Evolutionary conservation across 305 asterid species (phyloP), one percentile per base, ranked within the genome.

Genomic region (Solanum hybrid): DNA sequence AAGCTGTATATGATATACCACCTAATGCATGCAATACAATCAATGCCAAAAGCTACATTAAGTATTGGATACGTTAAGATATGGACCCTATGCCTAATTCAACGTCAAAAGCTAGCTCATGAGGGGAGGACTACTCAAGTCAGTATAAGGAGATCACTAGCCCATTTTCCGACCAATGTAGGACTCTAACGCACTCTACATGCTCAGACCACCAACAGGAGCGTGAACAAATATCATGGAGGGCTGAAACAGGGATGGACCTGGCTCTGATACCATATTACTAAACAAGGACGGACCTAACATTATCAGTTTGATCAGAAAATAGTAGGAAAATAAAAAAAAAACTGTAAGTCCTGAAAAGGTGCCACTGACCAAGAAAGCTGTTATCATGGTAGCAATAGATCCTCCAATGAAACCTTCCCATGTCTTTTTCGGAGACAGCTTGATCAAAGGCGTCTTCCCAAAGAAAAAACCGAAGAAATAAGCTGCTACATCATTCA

Each of bases 361-460:
- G 20, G 73, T 82, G 56, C 29, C 42, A 89, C 97, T 92, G 92
- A 97, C 99, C 98, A 96, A 79, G 92, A 98, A 98, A 82, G 99
- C 99, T 84, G 98, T 93, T 90, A 96, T 90, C 90, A 96, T 91
- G 77, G 99, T 98, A 51, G 98, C 91, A 88, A 96, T 92, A 86
- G 99, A 98, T 31, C 98, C 99, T 92, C 99, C 99, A 89, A 98
- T 96, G 93, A 98, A 98, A 60, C 99, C 99, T 90, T 98, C 99
- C 99, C 99, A 98, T 80, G 99, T 98, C 93, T 98, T 98, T 92
- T 98, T 98, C 11, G 99, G 99, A 69, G 99, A 98, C 89, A 98
- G 92, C 94, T 98, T 96, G 94, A 96, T 98, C 89, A 98, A 93
- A 89, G 99, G 99, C 40, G 99, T 98, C 94, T 85, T 96, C 87